These are phyloP conservation scores for Tritrichomonas foetus DNA, from an alignment of 208 protist species.

Conservation along the genomic window DNA sequence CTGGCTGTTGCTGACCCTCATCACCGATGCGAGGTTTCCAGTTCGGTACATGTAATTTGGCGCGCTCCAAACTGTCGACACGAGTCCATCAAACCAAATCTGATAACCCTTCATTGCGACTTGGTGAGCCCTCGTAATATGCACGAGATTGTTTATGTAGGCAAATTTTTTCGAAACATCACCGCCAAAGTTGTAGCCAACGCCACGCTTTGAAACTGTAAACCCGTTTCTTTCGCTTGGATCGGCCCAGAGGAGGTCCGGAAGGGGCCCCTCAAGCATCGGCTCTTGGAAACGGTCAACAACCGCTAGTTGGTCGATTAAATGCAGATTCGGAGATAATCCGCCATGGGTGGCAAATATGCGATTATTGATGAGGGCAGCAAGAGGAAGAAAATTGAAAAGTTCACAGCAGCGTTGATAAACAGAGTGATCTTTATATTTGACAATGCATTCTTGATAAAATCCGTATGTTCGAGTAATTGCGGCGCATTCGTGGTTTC, in stretches of 20 bases:
- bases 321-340: conserved; percentile 52
- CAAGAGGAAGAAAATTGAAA: conserved; percentile 97
- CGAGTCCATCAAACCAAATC: conserved; percentile 60
- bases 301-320: conserved; percentile 78
- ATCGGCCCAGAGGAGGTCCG: conserved; percentile 96
- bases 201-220: conserved; percentile 89
- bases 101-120: conserved; percentile 65
- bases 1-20: conserved; percentile 61
- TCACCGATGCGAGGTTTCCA: conserved; percentile 58
- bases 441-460: conserved; percentile 71
- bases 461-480: conserved; percentile 97
- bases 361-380: conserved; percentile 95
- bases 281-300: conserved; percentile 91
- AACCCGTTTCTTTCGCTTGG: conserved; percentile 81
- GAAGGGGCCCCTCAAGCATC: conserved; percentile 93
- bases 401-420: conserved; percentile 81
- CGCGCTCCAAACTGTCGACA: conserved; percentile 64
- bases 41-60: conserved; percentile 65
- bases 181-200: conserved; percentile 96
- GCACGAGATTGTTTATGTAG: conserved; percentile 77
- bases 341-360: conserved; percentile 92
- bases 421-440: conserved; percentile 92
- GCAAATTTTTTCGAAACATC: conserved; percentile 88
- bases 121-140: conserved; percentile 69
- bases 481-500: conserved; percentile 91